Conservation (phyloP, 2,329 filamentous ascomycete species). For the Shiraia sp. region DNA sequence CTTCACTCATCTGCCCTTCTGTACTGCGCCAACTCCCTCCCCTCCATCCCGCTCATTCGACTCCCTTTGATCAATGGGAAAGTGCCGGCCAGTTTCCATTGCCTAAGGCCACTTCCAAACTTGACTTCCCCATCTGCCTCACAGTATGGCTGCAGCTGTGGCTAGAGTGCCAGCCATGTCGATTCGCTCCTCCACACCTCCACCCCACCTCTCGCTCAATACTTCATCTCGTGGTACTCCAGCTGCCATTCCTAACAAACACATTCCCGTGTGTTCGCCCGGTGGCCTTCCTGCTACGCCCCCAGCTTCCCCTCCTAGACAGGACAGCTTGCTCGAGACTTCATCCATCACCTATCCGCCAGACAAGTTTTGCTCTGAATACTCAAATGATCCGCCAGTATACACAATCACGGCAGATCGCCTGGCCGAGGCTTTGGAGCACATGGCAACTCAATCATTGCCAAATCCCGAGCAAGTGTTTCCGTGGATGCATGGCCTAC, state of each 20-base stretch:
- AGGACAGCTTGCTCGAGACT: slow-evolving; percentile 59
- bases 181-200: slow-evolving; percentile 49
- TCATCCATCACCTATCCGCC: slow-evolving; percentile 78
- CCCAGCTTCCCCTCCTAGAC: slow-evolving; percentile 63
- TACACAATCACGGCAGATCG: slow-evolving; percentile 73
- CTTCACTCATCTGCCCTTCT: slow-evolving; percentile 16
- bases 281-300: slow-evolving; percentile 64
- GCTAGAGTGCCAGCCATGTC: slow-evolving; percentile 44
- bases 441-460: slow-evolving; percentile 76
- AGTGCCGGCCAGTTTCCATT: no score
- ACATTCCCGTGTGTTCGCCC: slow-evolving; percentile 85
- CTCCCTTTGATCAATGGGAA: no score
- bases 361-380: slow-evolving; percentile 62
- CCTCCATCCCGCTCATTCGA: no score
- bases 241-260: slow-evolving; percentile 78
- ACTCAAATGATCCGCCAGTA: slow-evolving; percentile 58
- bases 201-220: slow-evolving; percentile 62
- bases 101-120: no score
- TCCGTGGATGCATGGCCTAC: slow-evolving; percentile 93
- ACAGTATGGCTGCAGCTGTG: slow-evolving; percentile 50
- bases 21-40: slow-evolving; percentile 30
- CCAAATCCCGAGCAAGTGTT: slow-evolving; percentile 87
- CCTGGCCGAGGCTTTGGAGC: slow-evolving; percentile 74
- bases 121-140: slow-evolving; percentile 13
- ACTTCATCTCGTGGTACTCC: slow-evolving; percentile 60